Evolutionary conservation across 768 basidiomycete species (phyloP).

Genomic region (Dendrothele bispora): DNA sequence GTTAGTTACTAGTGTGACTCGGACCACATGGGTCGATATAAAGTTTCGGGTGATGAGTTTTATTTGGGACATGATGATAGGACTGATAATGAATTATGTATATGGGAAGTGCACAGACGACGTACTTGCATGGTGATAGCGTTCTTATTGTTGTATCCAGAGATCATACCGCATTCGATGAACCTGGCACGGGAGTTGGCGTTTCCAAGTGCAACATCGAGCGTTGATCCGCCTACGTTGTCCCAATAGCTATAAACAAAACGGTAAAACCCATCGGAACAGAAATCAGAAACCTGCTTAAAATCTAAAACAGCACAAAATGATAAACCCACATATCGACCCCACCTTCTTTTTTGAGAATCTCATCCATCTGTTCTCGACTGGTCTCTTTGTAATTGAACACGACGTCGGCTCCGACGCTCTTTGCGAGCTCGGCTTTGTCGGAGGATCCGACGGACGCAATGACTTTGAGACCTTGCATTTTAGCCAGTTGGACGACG

Average conservation of each 20-base stretch:
- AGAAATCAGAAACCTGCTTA: background rate
- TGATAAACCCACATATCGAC: constrained; percentile 45
- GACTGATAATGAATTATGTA: no score
- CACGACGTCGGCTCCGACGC: constrained; percentile 46
- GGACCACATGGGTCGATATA: no score
- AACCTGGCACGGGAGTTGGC: constrained; percentile 47
- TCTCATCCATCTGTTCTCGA: constrained; percentile 36
- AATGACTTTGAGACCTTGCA: constrained; percentile 43
- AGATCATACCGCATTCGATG: constrained; percentile 38
- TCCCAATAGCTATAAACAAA: constrained; percentile 44
- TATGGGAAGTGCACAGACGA: no score
- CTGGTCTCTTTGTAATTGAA: constrained; percentile 57
- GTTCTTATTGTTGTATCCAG: constrained; percentile 7
- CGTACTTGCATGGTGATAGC: no score
- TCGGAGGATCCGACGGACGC: constrained; percentile 52
- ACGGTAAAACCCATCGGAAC: background rate
- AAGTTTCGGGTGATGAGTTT: no score
- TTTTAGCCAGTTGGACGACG: constrained; percentile 31
- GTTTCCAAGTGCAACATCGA: constrained; percentile 53
- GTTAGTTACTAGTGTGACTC: no score
- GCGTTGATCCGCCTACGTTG: constrained; percentile 57
- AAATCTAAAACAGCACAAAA: background rate
- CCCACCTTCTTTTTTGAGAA: constrained; percentile 45
- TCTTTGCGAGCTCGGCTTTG: constrained; percentile 45
- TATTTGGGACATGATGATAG: no score